These are phyloP conservation scores for Guadua angustifolia DNA, from an alignment of 176 grass and related monocot species.

Conservation along the genomic window DNA sequence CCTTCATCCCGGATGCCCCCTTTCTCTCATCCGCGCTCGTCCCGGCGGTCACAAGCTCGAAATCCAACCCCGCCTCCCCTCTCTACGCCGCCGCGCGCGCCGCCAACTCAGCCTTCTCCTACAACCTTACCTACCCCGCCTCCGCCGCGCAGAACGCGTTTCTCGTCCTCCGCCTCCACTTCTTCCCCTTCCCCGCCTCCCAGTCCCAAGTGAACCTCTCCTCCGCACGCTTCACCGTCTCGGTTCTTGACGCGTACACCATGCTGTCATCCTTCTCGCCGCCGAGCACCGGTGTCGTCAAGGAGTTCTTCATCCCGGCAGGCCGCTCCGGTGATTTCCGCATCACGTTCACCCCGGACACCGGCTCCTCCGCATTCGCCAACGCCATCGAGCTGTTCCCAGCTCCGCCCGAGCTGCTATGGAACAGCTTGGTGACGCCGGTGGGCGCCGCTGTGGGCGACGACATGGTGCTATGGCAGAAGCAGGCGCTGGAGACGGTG, in stretches of 20 bases:
- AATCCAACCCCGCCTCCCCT: constrained; percentile 13
- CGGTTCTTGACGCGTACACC: constrained; percentile 28
- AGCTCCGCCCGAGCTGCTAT: constrained; percentile 45
- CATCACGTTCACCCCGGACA: constrained; percentile 40
- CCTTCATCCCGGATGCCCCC: constrained; percentile 35
- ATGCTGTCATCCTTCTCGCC: constrained; percentile 53
- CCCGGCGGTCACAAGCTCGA: constrained; percentile 8
- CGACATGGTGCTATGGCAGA: not conserved
- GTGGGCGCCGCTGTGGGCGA: not conserved
- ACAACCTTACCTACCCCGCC: constrained; percentile 6
- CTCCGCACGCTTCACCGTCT: constrained; percentile 53
- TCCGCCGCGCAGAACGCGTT: not conserved
- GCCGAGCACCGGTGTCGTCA: constrained; percentile 37
- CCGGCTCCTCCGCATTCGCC: constrained; percentile 49
- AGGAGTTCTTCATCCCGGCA: constrained; percentile 69
- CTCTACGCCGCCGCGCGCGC: constrained; percentile 68
- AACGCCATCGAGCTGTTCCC: constrained; percentile 67
- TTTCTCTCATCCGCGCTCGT: not conserved
- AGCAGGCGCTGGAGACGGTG: constrained; percentile 52
- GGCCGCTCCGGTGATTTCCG: constrained; percentile 5
- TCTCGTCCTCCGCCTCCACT: constrained; percentile 86
- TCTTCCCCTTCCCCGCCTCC: constrained; percentile 54
- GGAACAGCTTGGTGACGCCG: not conserved
- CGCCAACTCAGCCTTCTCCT: constrained; percentile 38
- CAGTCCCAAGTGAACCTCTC: constrained; percentile 15